These are phyloP conservation scores for Anastatica hierochuntica DNA, from an alignment of 345 rosid genomes.

Conservation along the genomic window DNA sequence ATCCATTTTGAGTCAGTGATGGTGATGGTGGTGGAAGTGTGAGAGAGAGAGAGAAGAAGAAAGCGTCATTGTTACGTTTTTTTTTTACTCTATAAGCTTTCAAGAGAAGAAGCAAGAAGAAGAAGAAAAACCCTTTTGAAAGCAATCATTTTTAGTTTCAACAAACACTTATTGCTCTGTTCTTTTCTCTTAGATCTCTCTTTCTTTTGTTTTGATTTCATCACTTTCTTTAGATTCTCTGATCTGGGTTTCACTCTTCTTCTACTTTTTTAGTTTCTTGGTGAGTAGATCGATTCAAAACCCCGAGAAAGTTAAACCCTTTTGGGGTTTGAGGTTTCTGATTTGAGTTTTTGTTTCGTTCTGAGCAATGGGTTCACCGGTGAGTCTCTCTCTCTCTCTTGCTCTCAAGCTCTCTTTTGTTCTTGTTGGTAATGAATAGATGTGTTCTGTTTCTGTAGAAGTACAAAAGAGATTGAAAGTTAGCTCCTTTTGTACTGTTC, in stretches of 20 bases:
- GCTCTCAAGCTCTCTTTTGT: too few relatives aligned
- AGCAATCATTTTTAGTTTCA: conserved; percentile 20
- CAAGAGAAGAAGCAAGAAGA: not conserved
- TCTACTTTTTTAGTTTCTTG: not conserved
- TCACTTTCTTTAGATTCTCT: conserved; percentile 7
- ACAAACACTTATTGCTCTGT: conserved; percentile 4
- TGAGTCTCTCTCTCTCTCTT: not conserved
- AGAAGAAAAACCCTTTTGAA: conserved; percentile 2
- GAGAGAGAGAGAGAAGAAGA: too few relatives aligned
- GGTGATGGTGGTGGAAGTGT: conserved; percentile 18
- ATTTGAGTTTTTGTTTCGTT: conserved; percentile 5
- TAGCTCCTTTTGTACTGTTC: conserved; percentile 3
- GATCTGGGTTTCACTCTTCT: conserved; percentile 24
- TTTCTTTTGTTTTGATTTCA: conserved; percentile 1
- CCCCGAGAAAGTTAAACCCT: too few relatives aligned
- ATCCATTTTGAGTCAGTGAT: conserved; percentile 23
- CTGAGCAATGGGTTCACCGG: conserved; percentile 16
- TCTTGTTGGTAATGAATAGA: not conserved
- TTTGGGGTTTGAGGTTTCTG: not conserved
- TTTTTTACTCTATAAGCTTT: too few relatives aligned
- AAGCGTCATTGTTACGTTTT: conserved; percentile 20
- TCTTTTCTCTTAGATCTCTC: conserved; percentile 16
- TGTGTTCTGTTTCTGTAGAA: conserved; percentile 8
- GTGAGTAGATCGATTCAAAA: conserved; percentile 12
- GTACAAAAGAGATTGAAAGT: not conserved